These are phyloP conservation scores for Hyaloperonospora brassicae DNA, from an alignment of 352 stramenopile species.

Conservation along the genomic window DNA sequence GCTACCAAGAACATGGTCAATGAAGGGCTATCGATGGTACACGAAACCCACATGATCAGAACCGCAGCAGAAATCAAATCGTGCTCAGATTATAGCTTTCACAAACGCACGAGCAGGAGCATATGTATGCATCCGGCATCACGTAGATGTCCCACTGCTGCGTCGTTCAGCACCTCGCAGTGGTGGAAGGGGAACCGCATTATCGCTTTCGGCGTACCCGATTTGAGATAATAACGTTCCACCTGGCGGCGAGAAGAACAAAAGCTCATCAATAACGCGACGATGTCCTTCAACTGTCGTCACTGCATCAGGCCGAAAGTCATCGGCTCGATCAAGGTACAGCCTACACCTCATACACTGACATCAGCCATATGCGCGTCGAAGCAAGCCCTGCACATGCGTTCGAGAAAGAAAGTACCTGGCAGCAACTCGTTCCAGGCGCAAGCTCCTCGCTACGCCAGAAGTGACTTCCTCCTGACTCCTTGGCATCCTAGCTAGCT, in stretches of 20 bases:
- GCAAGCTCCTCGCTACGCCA: slow-evolving; percentile 6
- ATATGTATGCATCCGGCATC: no score
- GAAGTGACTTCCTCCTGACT: neutral
- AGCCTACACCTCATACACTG: slow-evolving; percentile 7
- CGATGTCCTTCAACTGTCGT: slow-evolving; percentile 13
- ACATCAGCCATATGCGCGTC: neutral
- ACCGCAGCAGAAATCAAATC: no score
- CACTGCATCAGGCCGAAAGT: slow-evolving; percentile 5
- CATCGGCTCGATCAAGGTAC: slow-evolving; percentile 9
- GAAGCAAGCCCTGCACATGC: neutral
- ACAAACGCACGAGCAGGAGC: no score
- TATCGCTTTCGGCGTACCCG: slow-evolving; percentile 19
- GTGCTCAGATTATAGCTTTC: no score
- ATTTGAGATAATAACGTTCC: slow-evolving; percentile 23
- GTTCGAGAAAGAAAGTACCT: slow-evolving; percentile 12
- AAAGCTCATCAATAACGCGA: slow-evolving; percentile 25
- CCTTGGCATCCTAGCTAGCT: neutral
- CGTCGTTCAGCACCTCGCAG: neutral
- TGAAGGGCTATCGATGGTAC: no score
- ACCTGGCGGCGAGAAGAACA: slow-evolving; percentile 27
- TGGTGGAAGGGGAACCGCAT: slow-evolving; percentile 25
- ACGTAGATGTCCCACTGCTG: no score
- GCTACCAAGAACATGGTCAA: no score
- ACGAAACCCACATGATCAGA: no score
- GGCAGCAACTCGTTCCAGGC: slow-evolving; percentile 24